A percentile compares a stretch with the other conserved stretches of the same genome.
phyloP scores from a whole-genome alignment of 495 filamentous ascomycete species.

The Tuber microsphaerosporum region DNA sequence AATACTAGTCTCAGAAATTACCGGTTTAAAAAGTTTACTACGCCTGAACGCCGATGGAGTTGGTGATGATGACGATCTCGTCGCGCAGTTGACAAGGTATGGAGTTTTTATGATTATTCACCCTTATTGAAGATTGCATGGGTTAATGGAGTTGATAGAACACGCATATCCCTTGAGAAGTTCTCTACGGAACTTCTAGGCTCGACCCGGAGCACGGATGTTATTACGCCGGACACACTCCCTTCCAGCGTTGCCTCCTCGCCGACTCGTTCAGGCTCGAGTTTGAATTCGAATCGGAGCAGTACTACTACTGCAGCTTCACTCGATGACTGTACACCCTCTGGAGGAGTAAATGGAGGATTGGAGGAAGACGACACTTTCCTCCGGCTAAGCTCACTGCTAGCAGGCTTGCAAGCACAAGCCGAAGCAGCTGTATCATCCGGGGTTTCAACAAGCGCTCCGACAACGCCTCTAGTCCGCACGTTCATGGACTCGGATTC shows the following conservation, averaged over 20 bases:
- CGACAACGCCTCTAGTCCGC: slow-evolving; percentile 19
- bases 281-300: background rate
- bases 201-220: slow-evolving; percentile 18
- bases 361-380: slow-evolving; percentile 37
- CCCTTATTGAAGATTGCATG: background rate
- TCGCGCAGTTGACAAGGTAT: slow-evolving; percentile 33
- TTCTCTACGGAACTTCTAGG: background rate
- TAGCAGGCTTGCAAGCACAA: slow-evolving; percentile 38
- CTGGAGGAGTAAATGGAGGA: slow-evolving; percentile 10
- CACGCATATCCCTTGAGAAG: slow-evolving; percentile 4
- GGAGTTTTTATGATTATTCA: background rate
- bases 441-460: slow-evolving; percentile 6
- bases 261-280: background rate
- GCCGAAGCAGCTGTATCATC: slow-evolving; percentile 39
- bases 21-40: slow-evolving; percentile 36
- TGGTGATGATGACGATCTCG: slow-evolving; percentile 36
- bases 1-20: slow-evolving; percentile 34
- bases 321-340: background rate
- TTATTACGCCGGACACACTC: slow-evolving; percentile 35
- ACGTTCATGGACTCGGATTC: slow-evolving; percentile 11
- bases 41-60: slow-evolving; percentile 40
- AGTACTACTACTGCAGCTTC: background rate
- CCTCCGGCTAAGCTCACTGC: slow-evolving; percentile 36
- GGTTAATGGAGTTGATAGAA: background rate
- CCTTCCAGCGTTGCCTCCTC: slow-evolving; percentile 13